Evolutionary conservation across 768 basidiomycete species (phyloP).

Genomic region (Amylocystis lapponica): DNA sequence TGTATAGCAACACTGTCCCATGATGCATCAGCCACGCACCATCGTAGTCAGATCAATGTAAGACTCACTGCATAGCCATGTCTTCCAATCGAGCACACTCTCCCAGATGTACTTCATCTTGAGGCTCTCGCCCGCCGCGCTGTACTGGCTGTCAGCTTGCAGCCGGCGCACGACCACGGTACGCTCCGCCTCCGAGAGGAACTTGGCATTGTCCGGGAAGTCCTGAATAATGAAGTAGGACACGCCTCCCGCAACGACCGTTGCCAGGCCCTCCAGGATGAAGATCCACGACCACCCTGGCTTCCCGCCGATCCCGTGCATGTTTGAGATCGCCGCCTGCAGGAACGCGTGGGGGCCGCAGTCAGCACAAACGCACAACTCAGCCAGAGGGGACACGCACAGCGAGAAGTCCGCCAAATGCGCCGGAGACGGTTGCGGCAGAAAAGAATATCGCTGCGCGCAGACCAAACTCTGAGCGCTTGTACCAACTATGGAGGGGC

Average conservation of each 20-base stretch:
- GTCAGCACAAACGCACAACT: background rate
- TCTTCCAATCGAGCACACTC: conserved; percentile 69
- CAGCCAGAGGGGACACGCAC: conserved; percentile 28
- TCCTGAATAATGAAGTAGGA: conserved; percentile 81
- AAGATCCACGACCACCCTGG: conserved; percentile 70
- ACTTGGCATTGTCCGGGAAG: conserved; percentile 78
- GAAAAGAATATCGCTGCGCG: conserved; percentile 42
- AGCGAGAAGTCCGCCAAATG: conserved; percentile 72
- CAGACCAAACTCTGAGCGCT: conserved; percentile 72
- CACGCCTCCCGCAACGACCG: conserved; percentile 55
- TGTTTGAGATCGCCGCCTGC: conserved; percentile 59
- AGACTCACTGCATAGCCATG: conserved; percentile 43
- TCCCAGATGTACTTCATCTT: conserved; percentile 50
- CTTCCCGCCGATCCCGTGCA: conserved; percentile 66
- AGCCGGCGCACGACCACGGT: conserved; percentile 60
- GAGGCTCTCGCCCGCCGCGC: conserved; percentile 64
- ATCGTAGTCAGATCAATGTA: background rate
- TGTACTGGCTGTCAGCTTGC: conserved; percentile 64
- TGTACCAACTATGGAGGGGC: conserved; percentile 52
- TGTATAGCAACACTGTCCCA: conserved; percentile 46
- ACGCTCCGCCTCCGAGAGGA: conserved; percentile 66
- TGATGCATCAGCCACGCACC: background rate
- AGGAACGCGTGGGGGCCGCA: background rate
- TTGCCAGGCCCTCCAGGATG: conserved; percentile 65
- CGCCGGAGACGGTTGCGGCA: conserved; percentile 75